Conservation (phyloP, 805 yeast species). For the Yamadazyma philogaea region DNA sequence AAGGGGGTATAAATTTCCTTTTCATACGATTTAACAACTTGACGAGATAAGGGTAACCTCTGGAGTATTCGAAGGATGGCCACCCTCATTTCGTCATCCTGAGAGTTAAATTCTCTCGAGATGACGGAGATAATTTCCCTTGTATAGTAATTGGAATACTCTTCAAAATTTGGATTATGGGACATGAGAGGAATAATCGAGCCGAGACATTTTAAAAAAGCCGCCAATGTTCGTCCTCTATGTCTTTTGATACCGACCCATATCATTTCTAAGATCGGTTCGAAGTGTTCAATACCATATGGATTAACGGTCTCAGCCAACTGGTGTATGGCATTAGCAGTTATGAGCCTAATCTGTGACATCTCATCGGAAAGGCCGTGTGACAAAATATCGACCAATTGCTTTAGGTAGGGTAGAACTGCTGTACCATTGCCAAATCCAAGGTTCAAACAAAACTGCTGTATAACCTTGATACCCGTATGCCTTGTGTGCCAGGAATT, state of each 20-base stretch:
- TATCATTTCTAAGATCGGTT: constrained; percentile 64
- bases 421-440: constrained; percentile 57
- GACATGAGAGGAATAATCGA: constrained; percentile 83
- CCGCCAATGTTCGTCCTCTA: constrained; percentile 73
- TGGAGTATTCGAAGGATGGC: constrained; percentile 67
- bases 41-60: constrained; percentile 60
- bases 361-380: constrained; percentile 66
- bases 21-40: constrained; percentile 48
- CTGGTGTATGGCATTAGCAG: constrained; percentile 70
- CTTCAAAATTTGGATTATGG: constrained; percentile 47
- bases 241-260: constrained; percentile 79
- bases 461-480: constrained; percentile 75
- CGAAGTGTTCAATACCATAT: constrained; percentile 87
- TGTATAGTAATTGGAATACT: constrained; percentile 74
- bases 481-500: constrained; percentile 81
- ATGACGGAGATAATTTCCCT: constrained; percentile 67
- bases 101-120: constrained; percentile 68
- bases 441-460: constrained; percentile 64
- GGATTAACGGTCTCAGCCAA: constrained; percentile 83
- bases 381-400: constrained; percentile 58
- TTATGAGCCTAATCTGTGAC: constrained; percentile 58
- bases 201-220: constrained; percentile 75
- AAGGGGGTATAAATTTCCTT: constrained; percentile 58
- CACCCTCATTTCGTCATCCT: constrained; percentile 84
- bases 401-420: constrained; percentile 68